Evolutionary conservation across 345 rosid genomes (phyloP).

Genomic region (Garcia nutans): DNA sequence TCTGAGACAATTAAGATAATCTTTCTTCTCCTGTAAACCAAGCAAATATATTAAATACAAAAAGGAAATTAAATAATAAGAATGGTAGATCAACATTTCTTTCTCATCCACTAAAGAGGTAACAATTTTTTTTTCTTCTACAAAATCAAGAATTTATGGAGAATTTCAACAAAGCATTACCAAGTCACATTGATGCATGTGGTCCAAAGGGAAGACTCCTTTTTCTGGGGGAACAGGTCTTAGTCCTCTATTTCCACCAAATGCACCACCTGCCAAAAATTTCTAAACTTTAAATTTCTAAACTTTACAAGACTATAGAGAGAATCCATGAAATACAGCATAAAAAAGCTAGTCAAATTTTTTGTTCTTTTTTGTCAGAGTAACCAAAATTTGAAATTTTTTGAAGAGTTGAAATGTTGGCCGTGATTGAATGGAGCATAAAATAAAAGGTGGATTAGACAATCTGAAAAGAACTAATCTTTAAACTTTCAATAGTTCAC

Average conservation of each 20-base stretch:
- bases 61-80: not conserved
- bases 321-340: not conserved
- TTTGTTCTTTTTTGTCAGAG: not conserved
- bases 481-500: not conserved
- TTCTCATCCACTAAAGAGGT: not conserved
- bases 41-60: not conserved
- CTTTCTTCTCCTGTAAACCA: slow-evolving; percentile 79
- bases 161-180: slow-evolving; percentile 29
- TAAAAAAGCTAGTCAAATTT: not conserved
- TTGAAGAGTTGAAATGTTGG: not conserved
- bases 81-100: not conserved
- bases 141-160: not conserved
- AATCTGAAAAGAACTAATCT: not conserved
- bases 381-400: not conserved
- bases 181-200: slow-evolving; percentile 78
- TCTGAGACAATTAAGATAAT: slow-evolving; percentile 79
- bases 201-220: slow-evolving; percentile 92
- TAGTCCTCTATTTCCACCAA: slow-evolving; percentile 89
- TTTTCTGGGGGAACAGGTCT: slow-evolving; percentile 94
- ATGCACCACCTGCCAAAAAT: slow-evolving; percentile 70
- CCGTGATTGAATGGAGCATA: not conserved
- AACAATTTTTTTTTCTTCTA: not conserved
- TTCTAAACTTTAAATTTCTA: not conserved
- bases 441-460: not conserved
- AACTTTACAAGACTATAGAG: not conserved